phyloP scores from a whole-genome alignment of 148 eudicot species.

The Mesembryanthemum crystallinum region DNA sequence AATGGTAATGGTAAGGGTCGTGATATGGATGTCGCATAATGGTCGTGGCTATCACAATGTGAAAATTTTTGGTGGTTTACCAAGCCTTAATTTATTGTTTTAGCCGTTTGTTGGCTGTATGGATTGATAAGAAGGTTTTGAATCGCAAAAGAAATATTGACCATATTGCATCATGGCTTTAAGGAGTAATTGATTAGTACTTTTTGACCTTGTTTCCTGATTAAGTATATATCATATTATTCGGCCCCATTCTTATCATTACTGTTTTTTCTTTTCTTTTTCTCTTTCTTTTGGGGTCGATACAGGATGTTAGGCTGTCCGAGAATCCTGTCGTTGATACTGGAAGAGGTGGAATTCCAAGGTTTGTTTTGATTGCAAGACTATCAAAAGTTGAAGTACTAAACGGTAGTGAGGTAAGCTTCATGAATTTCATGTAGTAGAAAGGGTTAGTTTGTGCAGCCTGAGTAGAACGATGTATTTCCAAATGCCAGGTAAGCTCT shows the following conservation, averaged over 20 bases:
- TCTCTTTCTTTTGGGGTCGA: constrained; percentile 5
- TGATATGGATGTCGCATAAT: too few relatives aligned
- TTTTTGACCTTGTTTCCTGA: too few relatives aligned
- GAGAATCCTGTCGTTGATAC: constrained; percentile 87
- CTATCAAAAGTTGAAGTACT: constrained; percentile 63
- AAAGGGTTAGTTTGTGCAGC: constrained; percentile 11
- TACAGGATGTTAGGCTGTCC: constrained; percentile 75
- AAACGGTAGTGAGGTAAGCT: constrained; percentile 89
- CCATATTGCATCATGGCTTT: too few relatives aligned
- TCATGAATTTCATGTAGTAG: not conserved
- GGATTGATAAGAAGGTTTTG: too few relatives aligned
- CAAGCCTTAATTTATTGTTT: too few relatives aligned
- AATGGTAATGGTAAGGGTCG: too few relatives aligned
- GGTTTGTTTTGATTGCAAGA: constrained; percentile 84
- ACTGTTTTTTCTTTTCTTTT: not conserved
- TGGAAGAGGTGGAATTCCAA: constrained; percentile 68
- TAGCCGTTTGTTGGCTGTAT: too few relatives aligned
- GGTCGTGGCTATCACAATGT: too few relatives aligned
- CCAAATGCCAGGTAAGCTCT: constrained; percentile 54
- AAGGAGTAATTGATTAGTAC: too few relatives aligned
- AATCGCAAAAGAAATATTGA: too few relatives aligned
- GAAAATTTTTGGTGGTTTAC: too few relatives aligned
- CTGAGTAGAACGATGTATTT: constrained; percentile 21
- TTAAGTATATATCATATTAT: not conserved
- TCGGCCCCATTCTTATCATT: not conserved